phyloP scores from a whole-genome alignment of 805 yeast species.

The Suhomyces xylopsoci region DNA sequence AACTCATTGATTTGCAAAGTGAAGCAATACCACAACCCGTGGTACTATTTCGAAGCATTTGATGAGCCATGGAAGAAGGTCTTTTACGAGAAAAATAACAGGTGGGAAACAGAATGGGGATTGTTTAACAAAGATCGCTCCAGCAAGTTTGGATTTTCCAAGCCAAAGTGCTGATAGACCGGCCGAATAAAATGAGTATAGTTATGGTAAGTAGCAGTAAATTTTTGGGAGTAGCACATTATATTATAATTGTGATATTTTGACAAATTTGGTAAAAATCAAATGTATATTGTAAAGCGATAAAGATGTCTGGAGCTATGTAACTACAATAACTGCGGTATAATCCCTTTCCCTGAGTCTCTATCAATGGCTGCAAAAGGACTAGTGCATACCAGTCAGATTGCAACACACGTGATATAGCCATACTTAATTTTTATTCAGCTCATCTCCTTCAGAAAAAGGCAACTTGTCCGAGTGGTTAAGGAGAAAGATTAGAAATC shows the following conservation, averaged over 20 bases:
- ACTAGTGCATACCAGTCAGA: background rate
- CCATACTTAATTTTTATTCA: too few relatives aligned
- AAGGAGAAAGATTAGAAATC: slow-evolving; percentile 58
- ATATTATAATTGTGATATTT: too few relatives aligned
- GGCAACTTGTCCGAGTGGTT: slow-evolving; percentile 59
- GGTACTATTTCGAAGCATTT: slow-evolving; percentile 67
- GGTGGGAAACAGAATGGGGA: slow-evolving; percentile 77
- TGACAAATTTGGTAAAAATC: background rate
- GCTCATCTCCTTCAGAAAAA: background rate
- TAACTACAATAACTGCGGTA: background rate
- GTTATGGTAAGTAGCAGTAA: too few relatives aligned
- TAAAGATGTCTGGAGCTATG: background rate
- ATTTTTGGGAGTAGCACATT: too few relatives aligned
- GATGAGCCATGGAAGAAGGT: slow-evolving; percentile 69
- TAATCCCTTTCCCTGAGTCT: background rate
- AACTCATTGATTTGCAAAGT: slow-evolving; percentile 51
- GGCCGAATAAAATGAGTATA: too few relatives aligned
- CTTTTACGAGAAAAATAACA: slow-evolving; percentile 44
- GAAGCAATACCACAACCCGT: slow-evolving; percentile 35
- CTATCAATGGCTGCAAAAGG: background rate
- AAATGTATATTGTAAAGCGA: background rate
- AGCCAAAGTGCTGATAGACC: background rate
- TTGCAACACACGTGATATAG: background rate
- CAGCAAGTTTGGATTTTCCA: slow-evolving; percentile 34
- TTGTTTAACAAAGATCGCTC: slow-evolving; percentile 49